Evolutionary conservation across 495 filamentous ascomycete genomes (phyloP).

Genomic region (Cudoniella acicularis): DNA sequence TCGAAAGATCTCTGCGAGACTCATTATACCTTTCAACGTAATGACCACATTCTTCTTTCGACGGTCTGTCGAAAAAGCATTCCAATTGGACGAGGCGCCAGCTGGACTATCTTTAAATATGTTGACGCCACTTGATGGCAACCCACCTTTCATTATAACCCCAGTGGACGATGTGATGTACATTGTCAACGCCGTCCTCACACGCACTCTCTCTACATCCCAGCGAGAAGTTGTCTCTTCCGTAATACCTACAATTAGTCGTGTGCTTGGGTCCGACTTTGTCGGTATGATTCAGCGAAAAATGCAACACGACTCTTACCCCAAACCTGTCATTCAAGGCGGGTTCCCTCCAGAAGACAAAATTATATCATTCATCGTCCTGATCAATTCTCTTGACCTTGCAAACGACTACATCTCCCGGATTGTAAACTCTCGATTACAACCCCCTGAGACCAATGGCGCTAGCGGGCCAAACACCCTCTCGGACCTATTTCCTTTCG

Average conservation of each 20-base stretch:
- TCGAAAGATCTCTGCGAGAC: slow-evolving; percentile 68
- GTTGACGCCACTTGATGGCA: slow-evolving; percentile 59
- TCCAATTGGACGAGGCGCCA: slow-evolving; percentile 96
- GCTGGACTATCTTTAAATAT: slow-evolving; percentile 70
- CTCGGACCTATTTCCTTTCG: slow-evolving; percentile 70
- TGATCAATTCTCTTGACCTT: slow-evolving; percentile 93
- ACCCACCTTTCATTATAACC: slow-evolving; percentile 88
- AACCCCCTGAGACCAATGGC: slow-evolving; percentile 17
- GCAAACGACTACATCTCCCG: slow-evolving; percentile 84
- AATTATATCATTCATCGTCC: slow-evolving; percentile 79
- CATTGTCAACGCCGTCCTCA: slow-evolving; percentile 88
- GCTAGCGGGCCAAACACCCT: slow-evolving; percentile 38
- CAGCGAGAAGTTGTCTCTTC: slow-evolving; percentile 69
- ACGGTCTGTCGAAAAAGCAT: slow-evolving; percentile 92
- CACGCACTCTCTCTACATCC: slow-evolving; percentile 79
- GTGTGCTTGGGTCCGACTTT: slow-evolving; percentile 89
- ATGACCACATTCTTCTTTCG: slow-evolving; percentile 97
- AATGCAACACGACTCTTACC: slow-evolving; percentile 94
- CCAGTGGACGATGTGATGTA: slow-evolving; percentile 99
- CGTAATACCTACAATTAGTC: slow-evolving; percentile 74
- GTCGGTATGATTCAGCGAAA: slow-evolving; percentile 95
- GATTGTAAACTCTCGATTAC: slow-evolving; percentile 67
- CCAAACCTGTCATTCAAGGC: slow-evolving; percentile 68
- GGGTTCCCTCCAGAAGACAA: slow-evolving; percentile 78
- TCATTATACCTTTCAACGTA: slow-evolving; percentile 73